Percentiles rank a stretch among this genome's conserved stretches.
phyloP scores from a whole-genome alignment of 2,329 filamentous ascomycete genomes.

The Hymenoscyphus repandus region DNA sequence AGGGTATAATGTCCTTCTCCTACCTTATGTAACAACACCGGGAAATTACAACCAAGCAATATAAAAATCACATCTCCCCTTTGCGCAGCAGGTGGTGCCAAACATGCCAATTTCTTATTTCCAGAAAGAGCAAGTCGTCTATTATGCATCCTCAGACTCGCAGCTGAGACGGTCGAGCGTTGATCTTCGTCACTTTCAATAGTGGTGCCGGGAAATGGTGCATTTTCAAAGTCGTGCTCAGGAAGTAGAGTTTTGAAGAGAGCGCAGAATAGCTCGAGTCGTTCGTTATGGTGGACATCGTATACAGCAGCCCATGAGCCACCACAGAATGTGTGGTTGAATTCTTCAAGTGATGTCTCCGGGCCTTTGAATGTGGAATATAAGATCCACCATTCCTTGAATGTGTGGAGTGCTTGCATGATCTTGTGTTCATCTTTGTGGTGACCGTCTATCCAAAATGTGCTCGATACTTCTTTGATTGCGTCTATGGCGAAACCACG shows the following conservation, averaged over 20 bases:
- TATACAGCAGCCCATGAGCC: conserved; percentile 9
- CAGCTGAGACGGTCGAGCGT: conserved; percentile 5
- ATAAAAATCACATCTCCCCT: conserved; percentile 7
- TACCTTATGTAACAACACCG: conserved; percentile 7
- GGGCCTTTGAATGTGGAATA: background rate
- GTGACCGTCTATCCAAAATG: conserved; percentile 3
- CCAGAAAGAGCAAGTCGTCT: conserved; percentile 9
- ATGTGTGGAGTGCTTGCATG: conserved; percentile 1
- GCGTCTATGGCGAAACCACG: conserved; percentile 8
- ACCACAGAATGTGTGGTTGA: conserved; percentile 8
- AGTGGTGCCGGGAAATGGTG: background rate
- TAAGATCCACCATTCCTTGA: conserved; percentile 10
- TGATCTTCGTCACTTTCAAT: background rate
- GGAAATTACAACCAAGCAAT: conserved; percentile 10
- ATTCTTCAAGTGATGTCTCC: background rate
- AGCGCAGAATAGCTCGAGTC: conserved; percentile 5
- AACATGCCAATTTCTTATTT: background rate
- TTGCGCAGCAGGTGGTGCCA: conserved; percentile 5
- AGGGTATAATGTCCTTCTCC: conserved; percentile 17
- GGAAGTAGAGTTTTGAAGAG: conserved; percentile 3
- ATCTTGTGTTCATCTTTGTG: background rate
- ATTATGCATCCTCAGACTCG: conserved; percentile 11
- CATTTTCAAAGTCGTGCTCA: background rate
- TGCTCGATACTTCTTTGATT: background rate
- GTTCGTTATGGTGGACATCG: background rate